These are phyloP conservation scores for Sporobolomyces pararoseus DNA, from an alignment of 768 basidiomycete genomes.

Conservation along the genomic window DNA sequence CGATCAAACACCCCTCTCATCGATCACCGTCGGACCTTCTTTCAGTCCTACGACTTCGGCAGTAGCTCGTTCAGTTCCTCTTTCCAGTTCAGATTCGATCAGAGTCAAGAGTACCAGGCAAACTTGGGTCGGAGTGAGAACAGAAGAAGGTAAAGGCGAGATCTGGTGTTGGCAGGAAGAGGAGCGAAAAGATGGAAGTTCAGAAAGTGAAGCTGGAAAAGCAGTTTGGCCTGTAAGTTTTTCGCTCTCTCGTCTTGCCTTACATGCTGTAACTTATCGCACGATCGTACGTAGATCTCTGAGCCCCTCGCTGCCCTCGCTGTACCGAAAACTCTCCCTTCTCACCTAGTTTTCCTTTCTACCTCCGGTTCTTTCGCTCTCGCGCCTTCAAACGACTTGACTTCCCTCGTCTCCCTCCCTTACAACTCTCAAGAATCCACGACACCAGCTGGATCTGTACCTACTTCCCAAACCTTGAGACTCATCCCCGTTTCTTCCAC, in stretches of 20 bases:
- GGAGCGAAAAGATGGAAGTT: slow-evolving; percentile 40
- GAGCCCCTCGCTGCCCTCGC: slow-evolving; percentile 28
- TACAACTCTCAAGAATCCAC: background rate
- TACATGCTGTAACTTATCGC: too few species aligned
- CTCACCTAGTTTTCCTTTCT: slow-evolving; percentile 37
- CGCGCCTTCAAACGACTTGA: slow-evolving; percentile 27
- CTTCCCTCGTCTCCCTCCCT: slow-evolving; percentile 30
- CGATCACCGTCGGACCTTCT: slow-evolving; percentile 39
- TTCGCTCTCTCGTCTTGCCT: background rate
- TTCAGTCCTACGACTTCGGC: slow-evolving; percentile 34
- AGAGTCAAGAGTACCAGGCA: slow-evolving; percentile 35
- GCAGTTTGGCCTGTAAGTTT: slow-evolving; percentile 36
- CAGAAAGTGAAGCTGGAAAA: slow-evolving; percentile 38
- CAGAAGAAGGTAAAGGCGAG: slow-evolving; percentile 31
- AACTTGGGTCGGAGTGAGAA: slow-evolving; percentile 37
- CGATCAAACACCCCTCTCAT: slow-evolving; percentile 40
- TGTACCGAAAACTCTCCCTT: slow-evolving; percentile 35
- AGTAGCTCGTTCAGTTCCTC: slow-evolving; percentile 34
- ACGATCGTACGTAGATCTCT: slow-evolving; percentile 17
- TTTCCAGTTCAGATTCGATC: slow-evolving; percentile 28
- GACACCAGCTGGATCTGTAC: background rate
- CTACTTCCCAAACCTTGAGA: slow-evolving; percentile 15
- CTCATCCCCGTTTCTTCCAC: slow-evolving; percentile 18
- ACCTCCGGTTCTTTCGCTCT: slow-evolving; percentile 35
- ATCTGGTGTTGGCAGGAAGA: slow-evolving; percentile 41